Evolutionary conservation across 805 yeast species (phyloP), one percentile per base, ranked within the genome.

Genomic region (Candida arabinofermentans): DNA sequence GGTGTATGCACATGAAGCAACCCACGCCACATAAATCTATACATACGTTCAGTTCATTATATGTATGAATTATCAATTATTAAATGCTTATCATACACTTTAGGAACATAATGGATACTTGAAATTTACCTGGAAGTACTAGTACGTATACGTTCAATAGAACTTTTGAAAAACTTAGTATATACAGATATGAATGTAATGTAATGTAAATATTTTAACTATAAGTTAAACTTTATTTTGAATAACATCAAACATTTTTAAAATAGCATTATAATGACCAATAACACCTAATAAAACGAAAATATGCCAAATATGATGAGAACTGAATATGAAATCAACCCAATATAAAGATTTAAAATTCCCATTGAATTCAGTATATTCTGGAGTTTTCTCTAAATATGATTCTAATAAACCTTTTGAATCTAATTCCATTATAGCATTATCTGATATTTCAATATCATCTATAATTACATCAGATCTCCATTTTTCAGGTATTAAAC

Each of bases 251-350:
- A 81, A 81, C 85, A 90, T 82, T 43, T 77, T 81, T 47, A 87
- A 67, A 29, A 88, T 69, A 12, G 95, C 91, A 42, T 71, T 70
- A 63, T 90, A 93, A 62, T 91, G 98, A 24, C 95, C 95, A 32
- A 85, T 62, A n/a, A 88, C 80, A 2, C 99, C 99, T 21, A 85
- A 71, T 14, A 93, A 75, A 24, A 93, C 99, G 58, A 85, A 87
- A 10, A 88, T 60, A 65, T 91, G 99, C 99, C 99, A 91, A 24
- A 91, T 69, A 55, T 89, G 90, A 62, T 91, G 99, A 27, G 96
- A 86, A 32, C 79, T 74, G 40, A 81, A 70, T 22, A 75, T 61
- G 59, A 83, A 85, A 53, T 86, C 93, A 13, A 81, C 81, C 91
- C 96, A 89, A 91, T 84, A 91, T 17, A 85, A 59, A 1, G 88